phyloP scores from a whole-genome alignment of 768 basidiomycete genomes.

The Asterophora lycoperdoides region DNA sequence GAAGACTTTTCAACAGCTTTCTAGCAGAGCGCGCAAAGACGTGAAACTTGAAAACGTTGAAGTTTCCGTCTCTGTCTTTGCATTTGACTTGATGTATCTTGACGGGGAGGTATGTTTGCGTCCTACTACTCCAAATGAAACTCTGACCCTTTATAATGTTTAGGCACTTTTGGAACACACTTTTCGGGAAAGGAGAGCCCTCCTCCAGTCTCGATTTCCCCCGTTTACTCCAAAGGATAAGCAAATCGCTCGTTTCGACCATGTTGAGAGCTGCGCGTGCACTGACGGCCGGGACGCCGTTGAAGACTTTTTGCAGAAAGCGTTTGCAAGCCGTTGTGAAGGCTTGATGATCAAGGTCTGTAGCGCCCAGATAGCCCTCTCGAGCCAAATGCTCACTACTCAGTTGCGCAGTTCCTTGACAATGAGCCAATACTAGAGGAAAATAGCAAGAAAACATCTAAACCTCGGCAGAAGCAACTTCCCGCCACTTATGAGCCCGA shows the following conservation, averaged over 20 bases:
- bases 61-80: slow-evolving; percentile 78
- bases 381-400: not conserved
- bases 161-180: slow-evolving; percentile 66
- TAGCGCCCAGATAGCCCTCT: slow-evolving; percentile 7
- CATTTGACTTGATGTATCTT: slow-evolving; percentile 86
- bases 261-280: slow-evolving; percentile 72
- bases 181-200: slow-evolving; percentile 64
- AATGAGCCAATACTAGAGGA: slow-evolving; percentile 38
- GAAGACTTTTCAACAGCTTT: slow-evolving; percentile 82
- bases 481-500: slow-evolving; percentile 90
- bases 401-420: slow-evolving; percentile 55
- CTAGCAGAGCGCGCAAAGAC: slow-evolving; percentile 80
- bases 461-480: slow-evolving; percentile 56
- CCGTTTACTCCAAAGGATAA: slow-evolving; percentile 41
- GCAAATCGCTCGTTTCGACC: slow-evolving; percentile 57
- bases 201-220: slow-evolving; percentile 63
- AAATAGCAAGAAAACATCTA: slow-evolving; percentile 25
- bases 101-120: slow-evolving; percentile 61
- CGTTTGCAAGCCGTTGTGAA: slow-evolving; percentile 76
- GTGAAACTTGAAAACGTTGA: slow-evolving; percentile 72
- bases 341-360: slow-evolving; percentile 91
- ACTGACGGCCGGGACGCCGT: slow-evolving; percentile 56
- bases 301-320: slow-evolving; percentile 71
- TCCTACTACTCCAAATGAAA: not conserved
- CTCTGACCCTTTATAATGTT: slow-evolving; percentile 4